Conservation (phyloP, 495 filamentous ascomycete species). For the Aspergillus bridgeri region DNA sequence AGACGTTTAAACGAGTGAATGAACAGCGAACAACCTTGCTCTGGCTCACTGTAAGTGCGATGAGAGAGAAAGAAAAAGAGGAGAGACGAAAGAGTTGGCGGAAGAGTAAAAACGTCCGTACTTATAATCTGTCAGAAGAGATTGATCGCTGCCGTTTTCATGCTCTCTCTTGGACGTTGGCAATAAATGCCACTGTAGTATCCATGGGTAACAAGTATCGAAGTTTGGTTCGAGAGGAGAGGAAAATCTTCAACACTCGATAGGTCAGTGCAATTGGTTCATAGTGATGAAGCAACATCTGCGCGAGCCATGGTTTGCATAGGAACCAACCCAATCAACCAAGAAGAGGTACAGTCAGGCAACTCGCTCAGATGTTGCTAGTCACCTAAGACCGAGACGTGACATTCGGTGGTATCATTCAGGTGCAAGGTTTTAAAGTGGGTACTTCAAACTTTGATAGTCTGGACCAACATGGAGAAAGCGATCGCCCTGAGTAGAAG, state of each 20-base stretch:
- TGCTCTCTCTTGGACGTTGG: conserved; percentile 6
- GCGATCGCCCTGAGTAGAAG: neutral
- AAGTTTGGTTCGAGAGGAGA: conserved; percentile 17
- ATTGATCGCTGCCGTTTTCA: conserved; percentile 15
- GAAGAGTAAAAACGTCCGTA: neutral
- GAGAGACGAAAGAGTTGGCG: conserved; percentile 3
- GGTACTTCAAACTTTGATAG: conserved; percentile 8
- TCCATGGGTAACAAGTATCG: conserved; percentile 13
- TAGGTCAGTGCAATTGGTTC: neutral
- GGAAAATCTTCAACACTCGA: conserved; percentile 9
- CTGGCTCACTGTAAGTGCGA: conserved; percentile 10
- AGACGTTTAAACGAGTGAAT: conserved; percentile 37
- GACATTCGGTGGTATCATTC: conserved; percentile 35
- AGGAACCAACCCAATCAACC: conserved; percentile 21
- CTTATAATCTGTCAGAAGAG: conserved; percentile 32
- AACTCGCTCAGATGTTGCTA: conserved; percentile 3
- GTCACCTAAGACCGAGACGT: conserved; percentile 25
- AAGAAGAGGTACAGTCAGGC: neutral
- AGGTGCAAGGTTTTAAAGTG: conserved; percentile 14
- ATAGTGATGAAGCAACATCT: neutral
- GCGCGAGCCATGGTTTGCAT: conserved; percentile 20
- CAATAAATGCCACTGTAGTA: conserved; percentile 33
- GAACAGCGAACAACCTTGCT: conserved; percentile 23
- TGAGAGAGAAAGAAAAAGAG: conserved; percentile 5
- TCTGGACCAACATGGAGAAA: neutral